A percentile compares a stretch with the other conserved stretches of the same genome.
These are phyloP conservation scores for Ophiostoma tasmaniense DNA, from an alignment of 2,329 filamentous ascomycete species.

Conservation along the genomic window DNA sequence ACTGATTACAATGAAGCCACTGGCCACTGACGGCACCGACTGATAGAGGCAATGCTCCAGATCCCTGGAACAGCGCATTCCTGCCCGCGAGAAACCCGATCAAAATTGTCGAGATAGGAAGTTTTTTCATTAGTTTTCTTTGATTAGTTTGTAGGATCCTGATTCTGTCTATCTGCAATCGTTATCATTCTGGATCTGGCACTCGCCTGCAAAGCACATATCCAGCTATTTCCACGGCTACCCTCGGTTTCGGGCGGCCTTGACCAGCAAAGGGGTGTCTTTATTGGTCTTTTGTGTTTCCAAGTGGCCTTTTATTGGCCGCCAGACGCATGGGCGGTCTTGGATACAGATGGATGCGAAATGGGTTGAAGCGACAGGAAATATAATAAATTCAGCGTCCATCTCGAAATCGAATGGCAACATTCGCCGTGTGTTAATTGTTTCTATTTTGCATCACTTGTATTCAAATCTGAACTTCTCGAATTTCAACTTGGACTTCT, in stretches of 20 bases:
- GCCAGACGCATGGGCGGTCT: not conserved
- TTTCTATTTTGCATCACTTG: not conserved
- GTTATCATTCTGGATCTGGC: not conserved
- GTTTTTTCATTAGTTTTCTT: not conserved
- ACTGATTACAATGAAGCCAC: conserved; percentile 1
- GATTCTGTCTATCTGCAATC: not conserved
- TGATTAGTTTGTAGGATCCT: not conserved
- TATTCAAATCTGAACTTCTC: too few relatives aligned
- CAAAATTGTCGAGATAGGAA: not conserved
- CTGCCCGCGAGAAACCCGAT: not conserved
- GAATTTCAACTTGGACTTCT: not conserved
- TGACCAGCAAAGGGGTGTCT: not conserved
- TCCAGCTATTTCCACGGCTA: conserved; percentile 2
- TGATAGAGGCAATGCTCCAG: not conserved
- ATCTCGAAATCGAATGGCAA: not conserved
- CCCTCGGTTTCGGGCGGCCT: not conserved
- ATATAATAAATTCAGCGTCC: not conserved
- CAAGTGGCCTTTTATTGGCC: not conserved
- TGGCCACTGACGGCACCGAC: too few relatives aligned
- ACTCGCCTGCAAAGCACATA: not conserved
- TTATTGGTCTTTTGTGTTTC: not conserved
- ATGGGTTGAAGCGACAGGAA: not conserved
- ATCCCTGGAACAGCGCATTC: not conserved
- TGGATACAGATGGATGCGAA: not conserved
- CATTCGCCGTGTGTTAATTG: not conserved